These are phyloP conservation scores for Geotrichum australiense DNA, from an alignment of 1,139 yeast species.

Conservation along the genomic window DNA sequence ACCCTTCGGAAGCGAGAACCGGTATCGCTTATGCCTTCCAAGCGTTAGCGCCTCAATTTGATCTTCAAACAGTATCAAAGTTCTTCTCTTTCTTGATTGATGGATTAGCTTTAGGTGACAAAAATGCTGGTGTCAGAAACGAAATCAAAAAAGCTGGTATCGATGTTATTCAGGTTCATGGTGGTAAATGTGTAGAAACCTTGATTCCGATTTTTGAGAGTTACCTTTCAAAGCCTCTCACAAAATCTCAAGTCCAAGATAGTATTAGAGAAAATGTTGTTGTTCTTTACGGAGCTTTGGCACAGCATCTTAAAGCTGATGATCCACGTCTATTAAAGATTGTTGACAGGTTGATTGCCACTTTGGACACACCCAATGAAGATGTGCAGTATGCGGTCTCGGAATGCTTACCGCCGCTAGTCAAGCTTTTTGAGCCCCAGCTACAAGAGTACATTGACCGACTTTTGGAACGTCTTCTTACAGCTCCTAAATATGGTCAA, in stretches of 20 bases:
- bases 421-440: conserved; percentile 39
- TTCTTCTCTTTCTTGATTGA: conserved; percentile 56
- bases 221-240: conserved; percentile 36
- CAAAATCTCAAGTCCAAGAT: conserved; percentile 47
- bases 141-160: conserved; percentile 89
- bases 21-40: conserved; percentile 69
- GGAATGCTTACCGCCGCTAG: conserved; percentile 78
- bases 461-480: conserved; percentile 53
- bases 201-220: conserved; percentile 73
- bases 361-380: conserved; percentile 82
- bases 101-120: conserved; percentile 64
- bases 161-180: conserved; percentile 57
- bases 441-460: conserved; percentile 50
- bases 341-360: conserved; percentile 60
- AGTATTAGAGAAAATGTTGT: conserved; percentile 72
- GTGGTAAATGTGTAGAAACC: conserved; percentile 55
- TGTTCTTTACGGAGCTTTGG: conserved; percentile 80
- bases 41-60: conserved; percentile 48
- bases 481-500: conserved; percentile 42
- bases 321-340: conserved; percentile 61
- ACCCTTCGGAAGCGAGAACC: conserved; percentile 78
- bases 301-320: conserved; percentile 60
- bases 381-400: conserved; percentile 84
- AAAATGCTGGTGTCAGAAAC: conserved; percentile 63
- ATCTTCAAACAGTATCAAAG: conserved; percentile 37